Conservation (phyloP, 805 yeast species). For the Jamesozyma gamospora region DNA sequence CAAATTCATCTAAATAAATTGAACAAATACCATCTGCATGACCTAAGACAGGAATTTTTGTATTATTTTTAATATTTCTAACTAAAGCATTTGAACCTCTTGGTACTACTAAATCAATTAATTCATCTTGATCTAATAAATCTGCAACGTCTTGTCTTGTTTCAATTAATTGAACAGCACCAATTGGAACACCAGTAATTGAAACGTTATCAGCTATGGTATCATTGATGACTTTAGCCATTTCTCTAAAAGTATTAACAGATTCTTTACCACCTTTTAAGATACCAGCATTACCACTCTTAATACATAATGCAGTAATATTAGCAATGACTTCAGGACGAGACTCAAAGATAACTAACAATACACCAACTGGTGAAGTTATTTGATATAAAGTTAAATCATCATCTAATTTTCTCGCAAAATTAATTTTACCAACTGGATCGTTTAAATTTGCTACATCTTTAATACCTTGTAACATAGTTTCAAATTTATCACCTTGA, state of each 20-base stretch:
- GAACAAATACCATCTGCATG: constrained; percentile 98
- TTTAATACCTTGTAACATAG: constrained; percentile 87
- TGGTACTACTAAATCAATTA: constrained; percentile 92
- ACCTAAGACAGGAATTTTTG: constrained; percentile 94
- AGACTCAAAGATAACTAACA: constrained; percentile 86
- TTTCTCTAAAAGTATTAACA: constrained; percentile 67
- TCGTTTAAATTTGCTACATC: constrained; percentile 87
- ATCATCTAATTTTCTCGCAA: constrained; percentile 80
- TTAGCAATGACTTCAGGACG: constrained; percentile 98
- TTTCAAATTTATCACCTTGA: constrained; percentile 74
- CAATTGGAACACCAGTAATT: constrained; percentile 63
- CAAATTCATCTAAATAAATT: constrained; percentile 67
- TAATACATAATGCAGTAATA: constrained; percentile 88
- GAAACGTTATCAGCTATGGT: constrained; percentile 35
- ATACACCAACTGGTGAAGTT: constrained; percentile 90
- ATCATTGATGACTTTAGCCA: constrained; percentile 60
- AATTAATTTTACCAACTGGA: constrained; percentile 82
- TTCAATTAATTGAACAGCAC: constrained; percentile 77
- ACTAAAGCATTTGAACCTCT: constrained; percentile 95
- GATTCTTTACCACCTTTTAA: constrained; percentile 97
- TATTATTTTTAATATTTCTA: constrained; percentile 69
- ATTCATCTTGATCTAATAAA: constrained; percentile 72
- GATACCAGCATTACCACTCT: constrained; percentile 94
- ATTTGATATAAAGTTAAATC: constrained; percentile 75
- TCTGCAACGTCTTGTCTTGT: constrained; percentile 87